phyloP scores from a whole-genome alignment of 1,284 basidiomycete genomes.

The Vanrija sp. region DNA sequence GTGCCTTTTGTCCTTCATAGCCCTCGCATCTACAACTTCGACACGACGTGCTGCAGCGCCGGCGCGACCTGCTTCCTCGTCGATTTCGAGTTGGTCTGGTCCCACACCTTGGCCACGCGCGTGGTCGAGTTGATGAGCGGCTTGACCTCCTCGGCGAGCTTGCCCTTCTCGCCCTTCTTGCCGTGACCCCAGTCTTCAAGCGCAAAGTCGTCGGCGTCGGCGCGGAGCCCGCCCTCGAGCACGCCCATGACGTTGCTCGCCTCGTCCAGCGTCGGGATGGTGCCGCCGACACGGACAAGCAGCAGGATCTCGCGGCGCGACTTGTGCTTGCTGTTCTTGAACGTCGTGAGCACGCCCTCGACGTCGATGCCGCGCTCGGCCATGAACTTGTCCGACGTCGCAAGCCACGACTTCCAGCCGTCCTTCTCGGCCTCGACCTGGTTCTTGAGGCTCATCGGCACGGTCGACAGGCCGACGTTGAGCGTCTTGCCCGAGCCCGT shows the following conservation, averaged over 20 bases:
- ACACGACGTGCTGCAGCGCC: slow-evolving; percentile 5
- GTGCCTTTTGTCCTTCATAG: too few species aligned
- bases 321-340: slow-evolving; percentile 57
- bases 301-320: slow-evolving; percentile 66
- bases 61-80: slow-evolving; percentile 81
- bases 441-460: slow-evolving; percentile 63
- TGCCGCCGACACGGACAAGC: slow-evolving; percentile 52
- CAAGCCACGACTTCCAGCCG: slow-evolving; percentile 52
- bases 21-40: too few species aligned
- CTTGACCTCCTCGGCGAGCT: slow-evolving; percentile 26
- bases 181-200: slow-evolving; percentile 50
- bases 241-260: slow-evolving; percentile 31
- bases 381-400: slow-evolving; percentile 62
- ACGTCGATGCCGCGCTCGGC: slow-evolving; percentile 60
- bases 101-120: slow-evolving; percentile 57
- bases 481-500: slow-evolving; percentile 36
- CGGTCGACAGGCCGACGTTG: slow-evolving; percentile 68
- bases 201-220: slow-evolving; percentile 50
- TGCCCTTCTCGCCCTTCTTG: slow-evolving; percentile 22
- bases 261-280: slow-evolving; percentile 13
- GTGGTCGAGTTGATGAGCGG: not conserved
- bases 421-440: slow-evolving; percentile 53
- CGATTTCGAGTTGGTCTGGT: slow-evolving; percentile 67
- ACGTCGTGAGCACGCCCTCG: slow-evolving; percentile 72
- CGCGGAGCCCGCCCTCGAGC: slow-evolving; percentile 55